Evolutionary conservation across 2,329 filamentous ascomycete genomes (phyloP).

Genomic region (Penicillium sp.): DNA sequence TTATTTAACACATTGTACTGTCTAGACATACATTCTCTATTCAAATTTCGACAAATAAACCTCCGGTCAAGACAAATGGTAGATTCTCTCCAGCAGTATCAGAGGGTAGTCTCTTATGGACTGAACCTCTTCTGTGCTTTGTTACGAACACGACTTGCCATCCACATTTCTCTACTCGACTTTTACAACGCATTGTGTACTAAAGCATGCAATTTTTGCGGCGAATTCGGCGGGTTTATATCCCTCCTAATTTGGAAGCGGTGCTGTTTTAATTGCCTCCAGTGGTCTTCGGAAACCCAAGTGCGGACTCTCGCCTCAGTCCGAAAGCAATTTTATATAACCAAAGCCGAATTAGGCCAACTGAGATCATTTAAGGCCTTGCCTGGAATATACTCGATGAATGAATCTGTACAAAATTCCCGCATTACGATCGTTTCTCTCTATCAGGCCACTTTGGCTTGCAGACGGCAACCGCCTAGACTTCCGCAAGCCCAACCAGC

Average conservation of each 20-base stretch:
- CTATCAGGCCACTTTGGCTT: slow-evolving; percentile 11
- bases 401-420: slow-evolving; percentile 10
- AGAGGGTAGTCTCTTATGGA: slow-evolving; percentile 9
- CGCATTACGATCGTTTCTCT: slow-evolving; percentile 14
- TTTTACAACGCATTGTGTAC: slow-evolving; percentile 15
- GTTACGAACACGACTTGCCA: slow-evolving; percentile 15
- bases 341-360: slow-evolving; percentile 8
- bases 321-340: slow-evolving; percentile 10
- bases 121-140: slow-evolving; percentile 18
- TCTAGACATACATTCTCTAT: slow-evolving; percentile 14
- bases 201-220: slow-evolving; percentile 4
- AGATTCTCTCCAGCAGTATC: slow-evolving; percentile 15
- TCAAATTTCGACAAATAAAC: slow-evolving; percentile 17
- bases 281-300: slow-evolving; percentile 11
- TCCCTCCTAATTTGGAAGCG: slow-evolving; percentile 10
- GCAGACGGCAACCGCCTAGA: slow-evolving; percentile 5
- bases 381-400: slow-evolving; percentile 17
- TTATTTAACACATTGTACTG: background rate
- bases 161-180: slow-evolving; percentile 13
- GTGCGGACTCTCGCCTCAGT: slow-evolving; percentile 13
- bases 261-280: slow-evolving; percentile 15
- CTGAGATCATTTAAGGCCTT: slow-evolving; percentile 13
- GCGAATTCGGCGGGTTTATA: slow-evolving; percentile 13
- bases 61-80: slow-evolving; percentile 14
- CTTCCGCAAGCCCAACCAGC: no score